A percentile compares a stretch with the other conserved stretches of the same genome.
phyloP scores from a whole-genome alignment of 306 rosid genomes.

The Prosopis cineraria region DNA sequence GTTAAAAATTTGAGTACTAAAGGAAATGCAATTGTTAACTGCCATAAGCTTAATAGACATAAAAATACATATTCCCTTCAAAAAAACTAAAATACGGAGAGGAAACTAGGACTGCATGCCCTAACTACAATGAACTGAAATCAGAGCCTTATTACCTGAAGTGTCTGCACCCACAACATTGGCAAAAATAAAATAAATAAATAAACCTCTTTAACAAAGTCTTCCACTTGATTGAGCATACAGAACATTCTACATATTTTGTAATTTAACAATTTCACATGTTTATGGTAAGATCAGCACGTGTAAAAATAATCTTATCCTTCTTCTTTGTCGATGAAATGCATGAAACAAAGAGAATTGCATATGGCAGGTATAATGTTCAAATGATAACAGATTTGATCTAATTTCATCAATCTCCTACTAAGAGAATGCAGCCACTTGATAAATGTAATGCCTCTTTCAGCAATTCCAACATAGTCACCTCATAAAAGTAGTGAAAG shows the following conservation, averaged over 20 bases:
- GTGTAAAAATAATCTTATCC: background rate
- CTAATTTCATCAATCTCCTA: constrained; percentile 16
- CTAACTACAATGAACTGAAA: constrained; percentile 2
- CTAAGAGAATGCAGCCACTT: constrained; percentile 19
- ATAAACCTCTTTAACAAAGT: background rate
- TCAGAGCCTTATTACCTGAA: background rate
- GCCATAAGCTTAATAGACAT: constrained; percentile 11
- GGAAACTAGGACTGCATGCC: background rate
- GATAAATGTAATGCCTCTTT: constrained; percentile 14
- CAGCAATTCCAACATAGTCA: constrained; percentile 15
- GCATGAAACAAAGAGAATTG: background rate
- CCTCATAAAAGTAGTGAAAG: background rate
- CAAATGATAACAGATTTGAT: background rate
- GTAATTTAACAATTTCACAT: background rate
- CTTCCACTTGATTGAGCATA: constrained; percentile 24
- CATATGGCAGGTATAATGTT: background rate
- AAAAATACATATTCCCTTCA: background rate
- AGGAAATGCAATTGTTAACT: constrained; percentile 6
- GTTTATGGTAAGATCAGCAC: constrained; percentile 21
- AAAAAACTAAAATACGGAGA: background rate
- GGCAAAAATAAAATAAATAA: background rate
- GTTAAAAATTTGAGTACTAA: constrained; percentile 21
- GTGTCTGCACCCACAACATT: constrained; percentile 24
- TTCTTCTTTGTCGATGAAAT: background rate
- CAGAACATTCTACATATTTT: background rate